Evolutionary conservation across 345 rosid species (phyloP).

Genomic region (Citrus glauca): DNA sequence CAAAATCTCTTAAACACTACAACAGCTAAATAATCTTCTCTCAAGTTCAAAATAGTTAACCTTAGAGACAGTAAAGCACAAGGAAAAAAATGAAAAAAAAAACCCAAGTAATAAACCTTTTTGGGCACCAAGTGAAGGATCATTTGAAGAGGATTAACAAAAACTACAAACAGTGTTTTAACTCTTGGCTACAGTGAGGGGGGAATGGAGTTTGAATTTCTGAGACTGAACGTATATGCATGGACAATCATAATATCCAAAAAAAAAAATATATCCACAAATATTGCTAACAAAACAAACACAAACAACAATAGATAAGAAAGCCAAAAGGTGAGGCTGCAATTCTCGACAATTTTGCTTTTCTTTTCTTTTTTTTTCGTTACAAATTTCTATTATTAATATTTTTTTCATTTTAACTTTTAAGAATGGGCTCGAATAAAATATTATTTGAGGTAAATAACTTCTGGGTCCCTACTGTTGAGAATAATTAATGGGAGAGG

Average conservation of each 20-base stretch:
- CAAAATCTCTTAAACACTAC: neutral
- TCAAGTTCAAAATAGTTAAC: neutral
- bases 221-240: neutral
- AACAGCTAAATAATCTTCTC: neutral
- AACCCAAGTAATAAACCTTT: neutral
- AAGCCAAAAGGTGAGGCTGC: neutral
- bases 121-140: neutral
- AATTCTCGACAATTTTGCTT: neutral
- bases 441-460: neutral
- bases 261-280: slow-evolving; percentile 3
- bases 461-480: fast-evolving
- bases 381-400: neutral
- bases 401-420: neutral
- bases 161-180: neutral
- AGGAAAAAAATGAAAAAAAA: neutral
- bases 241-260: neutral
- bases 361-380: neutral
- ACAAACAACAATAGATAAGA: slow-evolving; percentile 7
- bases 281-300: neutral
- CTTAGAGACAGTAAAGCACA: neutral
- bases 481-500: neutral
- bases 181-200: neutral
- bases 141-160: neutral
- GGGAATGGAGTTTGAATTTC: neutral
- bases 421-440: neutral